Evolutionary conservation across 768 basidiomycete genomes (phyloP).

Genomic region (Mycena chlorophos): DNA sequence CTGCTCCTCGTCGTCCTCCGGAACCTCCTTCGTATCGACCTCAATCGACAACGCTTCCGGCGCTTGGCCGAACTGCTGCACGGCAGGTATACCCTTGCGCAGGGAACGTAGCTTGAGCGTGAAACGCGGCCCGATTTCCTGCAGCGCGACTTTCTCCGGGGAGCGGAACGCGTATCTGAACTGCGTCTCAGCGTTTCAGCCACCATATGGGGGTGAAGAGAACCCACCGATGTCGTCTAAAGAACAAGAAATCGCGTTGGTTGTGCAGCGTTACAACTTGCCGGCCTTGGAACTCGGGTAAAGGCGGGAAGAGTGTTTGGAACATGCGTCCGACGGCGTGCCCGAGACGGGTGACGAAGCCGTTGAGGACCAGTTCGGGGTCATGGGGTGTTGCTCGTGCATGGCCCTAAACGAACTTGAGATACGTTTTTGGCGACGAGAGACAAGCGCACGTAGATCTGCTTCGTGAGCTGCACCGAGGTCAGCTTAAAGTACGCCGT

Average conservation of each 20-base stretch:
- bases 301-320: slow-evolving; percentile 92
- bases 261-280: slow-evolving; percentile 98
- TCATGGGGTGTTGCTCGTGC: slow-evolving; percentile 89
- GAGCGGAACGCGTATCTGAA: slow-evolving; percentile 88
- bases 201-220: slow-evolving; percentile 14
- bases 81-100: slow-evolving; percentile 84
- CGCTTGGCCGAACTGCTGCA: slow-evolving; percentile 66
- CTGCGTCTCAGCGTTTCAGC: not conserved
- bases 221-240: slow-evolving; percentile 86
- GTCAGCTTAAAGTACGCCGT: slow-evolving; percentile 95
- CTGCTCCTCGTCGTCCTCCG: slow-evolving; percentile 28
- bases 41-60: slow-evolving; percentile 58
- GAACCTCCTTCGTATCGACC: slow-evolving; percentile 39
- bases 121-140: slow-evolving; percentile 97
- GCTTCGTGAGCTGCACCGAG: slow-evolving; percentile 79
- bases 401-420: slow-evolving; percentile 65
- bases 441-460: slow-evolving; percentile 71
- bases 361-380: slow-evolving; percentile 93
- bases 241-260: slow-evolving; percentile 97
- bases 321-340: slow-evolving; percentile 94
- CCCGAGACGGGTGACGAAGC: slow-evolving; percentile 91
- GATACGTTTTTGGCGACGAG: not conserved
- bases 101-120: slow-evolving; percentile 91
- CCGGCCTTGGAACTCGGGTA: slow-evolving; percentile 93
- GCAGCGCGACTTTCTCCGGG: slow-evolving; percentile 85